Conservation (phyloP, 2,329 filamentous ascomycete genomes). For the Decorospora gaudefroyi region DNA sequence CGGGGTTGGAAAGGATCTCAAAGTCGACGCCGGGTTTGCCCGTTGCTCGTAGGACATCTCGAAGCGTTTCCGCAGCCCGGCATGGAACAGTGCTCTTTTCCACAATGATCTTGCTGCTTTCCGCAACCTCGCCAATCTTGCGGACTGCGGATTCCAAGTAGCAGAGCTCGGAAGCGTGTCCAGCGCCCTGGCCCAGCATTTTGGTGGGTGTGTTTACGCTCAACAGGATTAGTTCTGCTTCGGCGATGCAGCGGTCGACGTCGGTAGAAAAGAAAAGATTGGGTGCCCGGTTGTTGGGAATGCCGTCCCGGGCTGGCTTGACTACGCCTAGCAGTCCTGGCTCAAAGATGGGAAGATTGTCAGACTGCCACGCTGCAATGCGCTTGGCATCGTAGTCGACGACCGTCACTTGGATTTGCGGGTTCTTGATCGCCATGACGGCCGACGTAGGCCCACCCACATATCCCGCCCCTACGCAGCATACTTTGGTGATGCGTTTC, state of each 20-base stretch:
- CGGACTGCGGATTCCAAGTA: conserved; percentile 71
- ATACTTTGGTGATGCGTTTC: conserved; percentile 3
- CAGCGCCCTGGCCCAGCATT: conserved; percentile 68
- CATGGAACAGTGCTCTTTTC: conserved; percentile 83
- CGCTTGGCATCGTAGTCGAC: conserved; percentile 69
- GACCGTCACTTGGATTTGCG: conserved; percentile 71
- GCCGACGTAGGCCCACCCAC: conserved; percentile 73
- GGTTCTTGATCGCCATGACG: conserved; percentile 74
- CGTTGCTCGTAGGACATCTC: conserved; percentile 63
- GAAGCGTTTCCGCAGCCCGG: conserved; percentile 70
- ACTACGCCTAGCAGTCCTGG: conserved; percentile 72
- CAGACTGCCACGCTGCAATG: conserved; percentile 74
- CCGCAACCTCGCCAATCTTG: conserved; percentile 69
- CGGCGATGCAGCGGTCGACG: conserved; percentile 62
- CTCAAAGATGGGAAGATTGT: conserved; percentile 75
- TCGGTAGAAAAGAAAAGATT: conserved; percentile 78
- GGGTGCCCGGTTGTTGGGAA: conserved; percentile 51
- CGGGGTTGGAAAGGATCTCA: conserved; percentile 79
- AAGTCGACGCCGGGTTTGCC: conserved; percentile 53
- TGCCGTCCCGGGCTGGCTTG: conserved; percentile 60
- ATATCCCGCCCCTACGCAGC: conserved; percentile 5
- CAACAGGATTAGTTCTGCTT: conserved; percentile 74
- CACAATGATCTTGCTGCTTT: conserved; percentile 71
- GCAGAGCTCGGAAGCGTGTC: conserved; percentile 72
- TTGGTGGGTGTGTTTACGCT: conserved; percentile 83